phyloP scores from a whole-genome alignment of 2,329 filamentous ascomycete genomes.

The Reticulascus tulasneorum region DNA sequence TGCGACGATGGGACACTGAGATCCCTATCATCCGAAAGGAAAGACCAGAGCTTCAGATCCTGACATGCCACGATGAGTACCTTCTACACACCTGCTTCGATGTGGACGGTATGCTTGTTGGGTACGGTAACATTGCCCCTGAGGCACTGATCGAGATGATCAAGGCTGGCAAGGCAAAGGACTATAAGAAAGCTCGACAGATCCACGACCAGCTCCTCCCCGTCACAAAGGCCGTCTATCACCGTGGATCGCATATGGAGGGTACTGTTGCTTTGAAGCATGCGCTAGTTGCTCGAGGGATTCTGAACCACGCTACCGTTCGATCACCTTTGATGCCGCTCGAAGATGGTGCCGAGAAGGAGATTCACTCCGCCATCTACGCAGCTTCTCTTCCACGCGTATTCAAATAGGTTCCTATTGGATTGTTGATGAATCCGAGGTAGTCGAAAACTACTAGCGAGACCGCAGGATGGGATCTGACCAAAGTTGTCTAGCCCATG shows the following conservation, averaged over 20 bases:
- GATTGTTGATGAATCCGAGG: no score
- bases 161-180: slow-evolving; percentile 43
- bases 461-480: no score
- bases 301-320: slow-evolving; percentile 45
- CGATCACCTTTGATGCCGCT: slow-evolving; percentile 43
- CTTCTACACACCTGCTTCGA: slow-evolving; percentile 48
- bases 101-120: slow-evolving; percentile 50
- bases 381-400: slow-evolving; percentile 17
- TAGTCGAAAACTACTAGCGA: no score
- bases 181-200: slow-evolving; percentile 42
- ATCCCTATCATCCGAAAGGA: slow-evolving; percentile 47
- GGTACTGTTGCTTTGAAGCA: slow-evolving; percentile 50
- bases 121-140: slow-evolving; percentile 49
- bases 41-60: slow-evolving; percentile 44
- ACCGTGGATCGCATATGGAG: slow-evolving; percentile 52
- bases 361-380: slow-evolving; percentile 37
- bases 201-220: slow-evolving; percentile 48
- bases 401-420: no score
- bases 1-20: slow-evolving; percentile 53
- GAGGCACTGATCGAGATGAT: slow-evolving; percentile 47
- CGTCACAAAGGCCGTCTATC: slow-evolving; percentile 50
- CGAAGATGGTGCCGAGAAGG: slow-evolving; percentile 34
- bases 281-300: slow-evolving; percentile 45
- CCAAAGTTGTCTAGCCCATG: no score
- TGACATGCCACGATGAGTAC: slow-evolving; percentile 51